phyloP scores from a whole-genome alignment of 1,284 basidiomycete species.

The Thecaphora thlaspeos region DNA sequence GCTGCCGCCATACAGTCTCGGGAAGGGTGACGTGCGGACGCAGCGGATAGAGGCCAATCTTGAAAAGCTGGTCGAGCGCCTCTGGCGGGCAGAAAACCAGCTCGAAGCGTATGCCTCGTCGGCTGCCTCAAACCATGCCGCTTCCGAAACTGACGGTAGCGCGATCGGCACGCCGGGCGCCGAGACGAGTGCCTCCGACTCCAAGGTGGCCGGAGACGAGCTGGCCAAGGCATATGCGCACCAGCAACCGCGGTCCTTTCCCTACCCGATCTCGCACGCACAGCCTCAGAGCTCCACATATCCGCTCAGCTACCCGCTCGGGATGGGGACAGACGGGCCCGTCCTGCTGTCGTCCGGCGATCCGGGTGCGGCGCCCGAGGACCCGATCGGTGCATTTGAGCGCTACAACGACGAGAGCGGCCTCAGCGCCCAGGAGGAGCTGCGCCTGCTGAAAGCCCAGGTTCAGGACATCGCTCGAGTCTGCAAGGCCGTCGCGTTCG shows the following conservation, averaged over 20 bases:
- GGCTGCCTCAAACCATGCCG: background rate
- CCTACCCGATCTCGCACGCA: constrained; percentile 52
- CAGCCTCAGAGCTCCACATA: constrained; percentile 49
- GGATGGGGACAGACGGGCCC: constrained; percentile 51
- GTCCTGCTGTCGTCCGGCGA: constrained; percentile 38
- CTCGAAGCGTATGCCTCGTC: constrained; percentile 17
- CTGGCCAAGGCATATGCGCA: background rate
- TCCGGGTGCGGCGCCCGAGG: constrained; percentile 14
- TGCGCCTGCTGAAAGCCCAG: constrained; percentile 78
- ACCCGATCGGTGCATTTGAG: constrained; percentile 54
- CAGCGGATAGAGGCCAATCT: constrained; percentile 42
- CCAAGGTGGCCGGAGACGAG: background rate
- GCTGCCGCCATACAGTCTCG: constrained; percentile 36
- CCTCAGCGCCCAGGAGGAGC: constrained; percentile 70
- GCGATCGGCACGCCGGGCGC: background rate
- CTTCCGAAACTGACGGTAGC: background rate
- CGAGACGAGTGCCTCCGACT: background rate
- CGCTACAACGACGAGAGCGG: constrained; percentile 54
- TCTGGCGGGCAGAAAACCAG: constrained; percentile 48
- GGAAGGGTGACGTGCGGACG: constrained; percentile 34
- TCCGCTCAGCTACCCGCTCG: constrained; percentile 55
- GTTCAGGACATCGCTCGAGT: constrained; percentile 88
- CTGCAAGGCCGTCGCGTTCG: constrained; percentile 90
- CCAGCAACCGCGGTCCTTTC: constrained; percentile 18
- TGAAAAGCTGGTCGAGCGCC: constrained; percentile 38